Conservation (phyloP, 2,329 filamentous ascomycete species). For the Exophiala sp. region DNA sequence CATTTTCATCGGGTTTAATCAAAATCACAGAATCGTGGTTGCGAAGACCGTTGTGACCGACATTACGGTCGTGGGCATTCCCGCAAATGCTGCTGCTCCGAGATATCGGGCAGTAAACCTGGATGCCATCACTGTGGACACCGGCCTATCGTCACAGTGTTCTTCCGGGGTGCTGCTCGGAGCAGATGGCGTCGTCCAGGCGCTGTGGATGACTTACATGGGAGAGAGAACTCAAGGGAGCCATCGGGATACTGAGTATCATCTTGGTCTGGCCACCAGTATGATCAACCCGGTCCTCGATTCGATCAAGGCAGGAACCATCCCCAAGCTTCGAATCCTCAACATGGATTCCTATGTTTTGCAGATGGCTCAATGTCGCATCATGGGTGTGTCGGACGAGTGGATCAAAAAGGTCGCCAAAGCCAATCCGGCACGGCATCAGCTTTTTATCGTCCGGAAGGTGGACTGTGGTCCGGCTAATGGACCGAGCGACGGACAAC, state of each 20-base stretch:
- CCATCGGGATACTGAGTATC: slow-evolving; percentile 91
- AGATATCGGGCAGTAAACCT: slow-evolving; percentile 93
- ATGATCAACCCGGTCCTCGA: slow-evolving; percentile 84
- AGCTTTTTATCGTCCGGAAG: slow-evolving; percentile 98
- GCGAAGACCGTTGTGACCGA: slow-evolving; percentile 94
- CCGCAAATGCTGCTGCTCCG: slow-evolving; percentile 85
- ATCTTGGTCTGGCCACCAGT: slow-evolving; percentile 85
- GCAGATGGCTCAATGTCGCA: slow-evolving; percentile 92
- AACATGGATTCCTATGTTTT: slow-evolving; percentile 93
- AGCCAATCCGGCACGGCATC: slow-evolving; percentile 87
- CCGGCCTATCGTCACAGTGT: slow-evolving; percentile 83
- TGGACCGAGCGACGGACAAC: slow-evolving; percentile 40
- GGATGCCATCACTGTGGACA: slow-evolving; percentile 95
- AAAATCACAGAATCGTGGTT: slow-evolving; percentile 89
- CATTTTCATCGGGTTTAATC: slow-evolving; percentile 97
- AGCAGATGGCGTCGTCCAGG: slow-evolving; percentile 88
- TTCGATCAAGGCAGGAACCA: slow-evolving; percentile 74
- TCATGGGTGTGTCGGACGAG: slow-evolving; percentile 94
- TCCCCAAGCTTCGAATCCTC: slow-evolving; percentile 80
- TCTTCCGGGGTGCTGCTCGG: slow-evolving; percentile 89
- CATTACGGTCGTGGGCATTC: slow-evolving; percentile 94
- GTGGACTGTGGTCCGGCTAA: slow-evolving; percentile 60
- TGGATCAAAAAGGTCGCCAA: slow-evolving; percentile 90
- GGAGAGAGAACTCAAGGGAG: slow-evolving; percentile 77
- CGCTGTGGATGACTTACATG: slow-evolving; percentile 93